Evolutionary conservation across 1,139 yeast species (phyloP), one percentile per base, ranked within the genome.

Genomic region (Starmera stellimalicola): DNA sequence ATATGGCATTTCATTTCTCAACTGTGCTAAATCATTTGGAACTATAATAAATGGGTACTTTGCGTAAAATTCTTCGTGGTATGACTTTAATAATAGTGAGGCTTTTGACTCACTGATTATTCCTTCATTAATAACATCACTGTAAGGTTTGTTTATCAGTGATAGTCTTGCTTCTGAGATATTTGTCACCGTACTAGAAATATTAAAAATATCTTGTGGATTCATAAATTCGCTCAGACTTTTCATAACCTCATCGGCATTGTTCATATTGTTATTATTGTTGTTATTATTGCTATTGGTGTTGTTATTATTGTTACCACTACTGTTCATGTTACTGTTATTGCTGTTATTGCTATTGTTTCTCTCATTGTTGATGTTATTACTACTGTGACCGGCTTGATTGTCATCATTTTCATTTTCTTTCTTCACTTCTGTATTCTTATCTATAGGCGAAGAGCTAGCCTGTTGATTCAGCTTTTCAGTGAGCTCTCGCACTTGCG

Each of bases 1-100:
- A 27, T 70, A 62, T 3, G 94, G 94, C 33, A 65, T 67, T 2
- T 65, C 56, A 7, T 51, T 51, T 32, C 77, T 62, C 33, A 85
- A 50, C 15, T 60, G 62, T 12, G 68, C 73, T 12, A 62, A 38
- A 18, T 61, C 57, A 0, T 49, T 55, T 0, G 75, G 70, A 3
- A 82, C 50, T 22, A 61, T 65, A 14, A 83, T 67, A 31, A 78
- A 65, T 3, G 87, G 84, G 44, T 68, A 69, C 9, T 52, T 45
- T 1, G 55, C 45, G 37, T 65, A 65, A 18, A 77, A 53, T 7
- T 50, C 48, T 0, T 51, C 50, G 16, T 62, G 54, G 50, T 73
- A 78, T 6, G 66, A 31, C 2, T 62, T 43, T 18, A 76, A 51
- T 24, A 81, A 53, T 14, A 49, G 41, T 25, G 57, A 54, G 3